Evolutionary conservation across 2,329 filamentous ascomycete genomes (phyloP), one percentile per base, ranked within the genome.

Genomic region (Fusarium transvaalense): DNA sequence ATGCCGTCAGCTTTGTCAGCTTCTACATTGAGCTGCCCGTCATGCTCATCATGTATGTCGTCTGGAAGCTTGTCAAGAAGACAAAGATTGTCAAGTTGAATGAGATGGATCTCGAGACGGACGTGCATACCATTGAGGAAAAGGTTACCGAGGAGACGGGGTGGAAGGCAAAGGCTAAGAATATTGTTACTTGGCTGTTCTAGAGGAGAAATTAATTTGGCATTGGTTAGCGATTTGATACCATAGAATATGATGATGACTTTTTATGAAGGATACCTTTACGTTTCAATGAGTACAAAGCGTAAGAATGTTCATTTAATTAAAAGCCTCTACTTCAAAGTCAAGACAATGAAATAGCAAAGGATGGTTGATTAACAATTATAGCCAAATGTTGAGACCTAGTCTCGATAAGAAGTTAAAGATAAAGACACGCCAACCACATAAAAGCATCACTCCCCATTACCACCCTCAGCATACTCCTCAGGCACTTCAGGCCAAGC

Each of bases 31-130:
- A 90, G 76, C 76, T 91, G 25, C 86, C 88, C 0, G 70, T 91
- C 60, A 88, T 91, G 83, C 66, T 86, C 17, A 69, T 89, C 10
- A 82, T 95, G 34, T 94, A 86, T 73, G 43, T 90, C 1, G 88
- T 83, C 8, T 95, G 91, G 90, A 96, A 95, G 78, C 27, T 92
- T 2, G 59, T 88, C 64, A 90, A 92, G 78, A 85, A 82, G 74
- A 92, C 91, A 0, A 88, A 84, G 65, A 82, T 85, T 60, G 78
- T 85, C 32, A 82, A 79, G 41, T 79, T 88, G 0, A 79, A 85
- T 2, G 86, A 92, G 47, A 86, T 90, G 27, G 91, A 93, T 75
- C 77, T 93, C 19, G 78, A 84, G 37, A 85, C 86, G 25, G 90
- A 91, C 66, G 78, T 92, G 12, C 85, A 87, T 3, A 74, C 85